Conservation (phyloP, 2,329 filamentous ascomycete genomes). For the Neonectria sp. region DNA sequence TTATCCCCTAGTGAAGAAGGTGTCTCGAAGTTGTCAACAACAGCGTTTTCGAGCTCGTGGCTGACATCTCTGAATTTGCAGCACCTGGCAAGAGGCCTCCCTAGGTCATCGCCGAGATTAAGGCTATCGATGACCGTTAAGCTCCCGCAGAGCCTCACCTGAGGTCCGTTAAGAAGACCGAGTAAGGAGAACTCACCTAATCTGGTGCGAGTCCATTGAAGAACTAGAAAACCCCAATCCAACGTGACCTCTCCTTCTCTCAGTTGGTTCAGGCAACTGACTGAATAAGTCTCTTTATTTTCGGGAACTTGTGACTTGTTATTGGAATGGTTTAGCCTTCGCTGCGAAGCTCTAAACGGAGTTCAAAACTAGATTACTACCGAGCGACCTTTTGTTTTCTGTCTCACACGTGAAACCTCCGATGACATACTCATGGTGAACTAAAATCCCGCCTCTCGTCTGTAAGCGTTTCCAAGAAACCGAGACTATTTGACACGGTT, state of each 20-base stretch:
- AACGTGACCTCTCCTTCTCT: not conserved
- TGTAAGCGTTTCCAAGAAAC: too few relatives aligned
- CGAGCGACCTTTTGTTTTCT: not conserved
- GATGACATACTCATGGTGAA: too few relatives aligned
- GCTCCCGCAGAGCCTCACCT: not conserved
- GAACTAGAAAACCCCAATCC: not conserved
- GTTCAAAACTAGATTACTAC: not conserved
- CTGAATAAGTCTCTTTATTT: not conserved
- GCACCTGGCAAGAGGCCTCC: not conserved
- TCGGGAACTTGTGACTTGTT: not conserved
- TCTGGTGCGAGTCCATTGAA: too few relatives aligned
- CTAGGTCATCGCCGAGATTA: not conserved
- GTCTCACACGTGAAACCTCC: not conserved
- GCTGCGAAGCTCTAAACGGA: not conserved
- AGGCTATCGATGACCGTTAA: not conserved
- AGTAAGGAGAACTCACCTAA: not conserved
- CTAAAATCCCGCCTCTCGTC: too few relatives aligned
- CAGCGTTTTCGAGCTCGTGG: too few relatives aligned
- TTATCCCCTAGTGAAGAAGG: constrained; percentile 3
- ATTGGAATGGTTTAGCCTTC: not conserved
- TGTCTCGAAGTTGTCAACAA: not conserved
- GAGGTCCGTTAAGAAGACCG: not conserved
- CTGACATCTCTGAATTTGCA: not conserved
- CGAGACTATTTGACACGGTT: not conserved
- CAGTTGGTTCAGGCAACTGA: not conserved